Evolutionary conservation across 768 basidiomycete species (phyloP).

Genomic region (Boletellus sp.): DNA sequence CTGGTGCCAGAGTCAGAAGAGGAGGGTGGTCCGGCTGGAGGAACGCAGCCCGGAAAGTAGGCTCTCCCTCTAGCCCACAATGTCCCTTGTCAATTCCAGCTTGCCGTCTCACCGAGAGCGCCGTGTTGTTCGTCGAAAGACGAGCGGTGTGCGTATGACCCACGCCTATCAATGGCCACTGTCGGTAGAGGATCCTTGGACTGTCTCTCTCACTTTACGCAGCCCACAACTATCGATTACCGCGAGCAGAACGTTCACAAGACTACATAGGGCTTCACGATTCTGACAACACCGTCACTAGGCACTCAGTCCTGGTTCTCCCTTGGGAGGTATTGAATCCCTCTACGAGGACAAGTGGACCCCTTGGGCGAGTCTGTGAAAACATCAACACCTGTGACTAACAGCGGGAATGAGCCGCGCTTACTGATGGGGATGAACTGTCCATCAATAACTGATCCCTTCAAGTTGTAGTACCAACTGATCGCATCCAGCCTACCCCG

Average conservation of each 20-base stretch:
- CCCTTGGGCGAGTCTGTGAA: slow-evolving; percentile 47
- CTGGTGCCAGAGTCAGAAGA: slow-evolving; percentile 32
- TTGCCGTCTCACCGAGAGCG: too few relatives aligned
- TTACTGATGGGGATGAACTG: slow-evolving; percentile 56
- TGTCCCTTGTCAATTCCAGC: background rate
- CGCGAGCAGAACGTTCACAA: too few relatives aligned
- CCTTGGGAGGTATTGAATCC: slow-evolving; percentile 54
- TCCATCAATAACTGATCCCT: slow-evolving; percentile 52
- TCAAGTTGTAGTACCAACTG: slow-evolving; percentile 61
- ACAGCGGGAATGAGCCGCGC: slow-evolving; percentile 5
- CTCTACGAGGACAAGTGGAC: slow-evolving; percentile 52
- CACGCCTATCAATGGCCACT: background rate
- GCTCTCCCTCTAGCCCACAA: background rate
- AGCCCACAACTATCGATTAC: too few relatives aligned
- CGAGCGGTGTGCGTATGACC: too few relatives aligned
- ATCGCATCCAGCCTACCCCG: slow-evolving; percentile 40
- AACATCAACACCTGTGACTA: background rate
- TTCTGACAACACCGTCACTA: background rate
- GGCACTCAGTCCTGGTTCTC: slow-evolving; percentile 44
- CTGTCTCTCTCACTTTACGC: too few relatives aligned
- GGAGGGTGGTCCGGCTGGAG: slow-evolving; percentile 12
- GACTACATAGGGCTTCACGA: background rate
- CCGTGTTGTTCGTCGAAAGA: too few relatives aligned
- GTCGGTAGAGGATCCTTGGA: too few relatives aligned
- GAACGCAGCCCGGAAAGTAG: slow-evolving; percentile 9